These are phyloP conservation scores for Phylloporus rhodoxanthus DNA, from an alignment of 768 basidiomycete genomes.

Conservation along the genomic window DNA sequence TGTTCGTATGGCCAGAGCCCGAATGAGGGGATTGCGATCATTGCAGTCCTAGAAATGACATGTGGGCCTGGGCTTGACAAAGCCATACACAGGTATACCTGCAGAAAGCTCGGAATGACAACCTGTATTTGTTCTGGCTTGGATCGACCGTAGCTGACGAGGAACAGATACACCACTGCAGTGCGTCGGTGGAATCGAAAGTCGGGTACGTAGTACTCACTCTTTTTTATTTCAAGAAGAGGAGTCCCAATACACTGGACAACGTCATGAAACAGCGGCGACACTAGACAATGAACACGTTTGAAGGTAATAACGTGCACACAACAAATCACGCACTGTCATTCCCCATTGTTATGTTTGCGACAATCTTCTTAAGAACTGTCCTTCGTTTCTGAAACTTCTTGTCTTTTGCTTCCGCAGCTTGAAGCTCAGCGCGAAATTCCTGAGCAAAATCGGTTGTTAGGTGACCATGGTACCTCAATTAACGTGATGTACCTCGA, in stretches of 20 bases:
- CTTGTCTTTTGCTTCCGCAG: conserved; percentile 93
- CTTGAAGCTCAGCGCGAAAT: conserved; percentile 86
- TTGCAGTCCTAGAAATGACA: conserved; percentile 70
- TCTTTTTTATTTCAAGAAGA: conserved; percentile 97
- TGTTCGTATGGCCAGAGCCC: conserved; percentile 94
- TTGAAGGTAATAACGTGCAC: conserved; percentile 10
- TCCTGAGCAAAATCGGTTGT: conserved; percentile 44
- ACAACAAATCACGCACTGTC: conserved; percentile 66
- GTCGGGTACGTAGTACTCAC: conserved; percentile 42
- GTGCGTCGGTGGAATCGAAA: not conserved
- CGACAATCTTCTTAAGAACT: conserved; percentile 93
- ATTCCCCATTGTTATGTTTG: conserved; percentile 99
- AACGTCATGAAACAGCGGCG: conserved; percentile 90
- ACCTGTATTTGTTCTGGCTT: conserved; percentile 91
- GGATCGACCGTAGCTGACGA: conserved; percentile 92
- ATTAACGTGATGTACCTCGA: conserved; percentile 51
- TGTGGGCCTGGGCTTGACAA: conserved; percentile 11
- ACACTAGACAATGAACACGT: conserved; percentile 53
- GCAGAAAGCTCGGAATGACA: conserved; percentile 85
- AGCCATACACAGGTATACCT: conserved; percentile 43
- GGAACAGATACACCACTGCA: conserved; percentile 94
- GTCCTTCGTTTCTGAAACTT: conserved; percentile 91
- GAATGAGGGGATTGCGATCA: conserved; percentile 93
- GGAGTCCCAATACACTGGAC: conserved; percentile 94
- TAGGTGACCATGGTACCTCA: conserved; percentile 5